Evolutionary conservation across 345 rosid genomes (phyloP).

Genomic region (Psidium friedrichsthalianum): DNA sequence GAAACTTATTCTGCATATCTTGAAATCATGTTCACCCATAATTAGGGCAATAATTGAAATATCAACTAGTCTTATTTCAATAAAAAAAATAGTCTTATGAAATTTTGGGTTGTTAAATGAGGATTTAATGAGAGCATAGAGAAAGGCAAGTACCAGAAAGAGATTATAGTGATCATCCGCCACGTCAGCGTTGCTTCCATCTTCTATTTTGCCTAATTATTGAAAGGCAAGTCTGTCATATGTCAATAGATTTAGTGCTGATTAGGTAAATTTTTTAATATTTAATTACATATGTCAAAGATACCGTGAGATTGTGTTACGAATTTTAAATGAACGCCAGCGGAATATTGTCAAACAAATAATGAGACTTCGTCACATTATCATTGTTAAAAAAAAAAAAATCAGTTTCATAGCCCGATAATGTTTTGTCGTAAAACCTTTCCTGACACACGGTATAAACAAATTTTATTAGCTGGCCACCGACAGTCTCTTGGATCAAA

Average conservation of each 20-base stretch:
- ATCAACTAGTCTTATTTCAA: no score
- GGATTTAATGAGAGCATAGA: neutral
- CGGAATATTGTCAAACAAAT: neutral
- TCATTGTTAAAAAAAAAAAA: neutral
- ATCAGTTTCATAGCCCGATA: neutral
- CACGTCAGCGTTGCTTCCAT: slow-evolving; percentile 9
- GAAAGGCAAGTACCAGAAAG: neutral
- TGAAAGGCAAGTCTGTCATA: neutral
- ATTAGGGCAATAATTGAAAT: no score
- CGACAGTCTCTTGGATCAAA: neutral
- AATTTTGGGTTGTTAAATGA: neutral
- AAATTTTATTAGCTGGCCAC: neutral
- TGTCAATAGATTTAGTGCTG: neutral
- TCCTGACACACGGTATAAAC: neutral
- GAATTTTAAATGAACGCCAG: neutral
- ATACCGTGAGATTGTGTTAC: neutral
- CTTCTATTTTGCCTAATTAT: slow-evolving; percentile 1
- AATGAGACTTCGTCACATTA: neutral
- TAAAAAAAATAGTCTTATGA: neutral
- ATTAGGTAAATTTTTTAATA: neutral
- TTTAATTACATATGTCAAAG: neutral
- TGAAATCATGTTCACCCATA: no score
- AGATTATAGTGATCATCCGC: slow-evolving; percentile 12
- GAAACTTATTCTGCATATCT: no score
- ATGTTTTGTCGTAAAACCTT: neutral